phyloP scores from a whole-genome alignment of 2,329 filamentous ascomycete genomes.

The Huntiella bhutanensis region DNA sequence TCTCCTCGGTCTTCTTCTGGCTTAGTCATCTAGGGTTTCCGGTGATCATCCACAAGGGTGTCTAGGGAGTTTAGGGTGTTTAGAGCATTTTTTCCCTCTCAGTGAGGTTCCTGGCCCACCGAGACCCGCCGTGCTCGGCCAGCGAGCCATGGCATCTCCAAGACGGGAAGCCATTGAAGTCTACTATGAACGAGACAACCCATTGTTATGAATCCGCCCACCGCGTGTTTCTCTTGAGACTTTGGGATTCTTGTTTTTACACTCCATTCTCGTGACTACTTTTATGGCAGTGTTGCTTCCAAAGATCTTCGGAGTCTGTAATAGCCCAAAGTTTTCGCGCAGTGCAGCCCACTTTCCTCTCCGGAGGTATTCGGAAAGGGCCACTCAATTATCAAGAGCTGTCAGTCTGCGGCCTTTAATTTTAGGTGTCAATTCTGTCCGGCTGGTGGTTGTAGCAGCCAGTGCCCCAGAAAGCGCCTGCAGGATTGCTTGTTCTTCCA shows the following conservation, averaged over 20 bases:
- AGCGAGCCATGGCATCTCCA: background rate
- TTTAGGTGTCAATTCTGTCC: constrained; percentile 11
- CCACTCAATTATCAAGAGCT: constrained; percentile 8
- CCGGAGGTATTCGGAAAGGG: constrained; percentile 11
- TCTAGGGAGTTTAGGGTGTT: background rate
- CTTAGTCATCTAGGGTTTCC: constrained; percentile 7
- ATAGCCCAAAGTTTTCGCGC: constrained; percentile 6
- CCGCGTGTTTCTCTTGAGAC: too few species aligned
- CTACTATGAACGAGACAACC: too few species aligned
- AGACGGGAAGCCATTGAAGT: background rate
- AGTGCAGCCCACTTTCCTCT: constrained; percentile 4
- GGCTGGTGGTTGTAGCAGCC: constrained; percentile 1
- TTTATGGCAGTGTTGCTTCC: background rate
- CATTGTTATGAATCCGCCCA: too few species aligned
- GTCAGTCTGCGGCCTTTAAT: constrained; percentile 9
- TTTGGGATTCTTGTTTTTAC: background rate
- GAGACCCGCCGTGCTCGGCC: constrained; percentile 7
- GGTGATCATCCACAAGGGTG: background rate
- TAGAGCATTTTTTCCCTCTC: constrained; percentile 9
- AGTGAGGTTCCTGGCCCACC: constrained; percentile 5
- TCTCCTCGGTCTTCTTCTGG: constrained; percentile 9
- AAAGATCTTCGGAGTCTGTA: background rate
- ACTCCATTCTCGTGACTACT: background rate
- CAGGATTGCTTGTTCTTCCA: background rate
- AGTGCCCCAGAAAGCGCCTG: constrained; percentile 5